These are phyloP conservation scores for Colletotrichum eleusines DNA, from an alignment of 2,329 filamentous ascomycete genomes.

Conservation along the genomic window DNA sequence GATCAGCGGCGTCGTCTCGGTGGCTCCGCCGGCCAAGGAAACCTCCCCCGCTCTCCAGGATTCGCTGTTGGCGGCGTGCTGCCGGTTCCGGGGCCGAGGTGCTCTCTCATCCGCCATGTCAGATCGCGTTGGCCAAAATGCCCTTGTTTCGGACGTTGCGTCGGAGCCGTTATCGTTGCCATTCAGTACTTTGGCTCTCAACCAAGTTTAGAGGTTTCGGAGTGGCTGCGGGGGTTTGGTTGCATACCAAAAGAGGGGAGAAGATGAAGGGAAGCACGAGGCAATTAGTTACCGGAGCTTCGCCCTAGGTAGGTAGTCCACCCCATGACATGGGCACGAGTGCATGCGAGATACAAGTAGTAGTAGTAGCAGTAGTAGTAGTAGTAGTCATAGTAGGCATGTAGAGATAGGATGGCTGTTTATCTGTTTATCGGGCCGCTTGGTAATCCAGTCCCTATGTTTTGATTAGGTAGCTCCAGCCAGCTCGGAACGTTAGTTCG, in stretches of 20 bases:
- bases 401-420: conserved; percentile 5
- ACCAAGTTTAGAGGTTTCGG: background rate
- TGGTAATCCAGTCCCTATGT: conserved; percentile 31
- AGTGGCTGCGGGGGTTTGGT: background rate
- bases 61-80: conserved; percentile 3
- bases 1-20: conserved; percentile 41
- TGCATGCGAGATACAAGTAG: conserved; percentile 17
- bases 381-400: no score
- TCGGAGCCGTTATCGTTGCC: conserved; percentile 12
- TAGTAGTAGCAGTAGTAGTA: no score
- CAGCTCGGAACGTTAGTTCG: conserved; percentile 14
- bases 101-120: conserved; percentile 22
- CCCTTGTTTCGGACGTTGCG: conserved; percentile 19
- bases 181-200: background rate
- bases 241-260: background rate
- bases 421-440: conserved; percentile 23
- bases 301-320: conserved; percentile 24
- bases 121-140: conserved; percentile 21
- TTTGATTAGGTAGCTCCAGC: background rate
- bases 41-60: background rate
- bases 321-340: conserved; percentile 26
- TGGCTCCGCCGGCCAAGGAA: conserved; percentile 26
- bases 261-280: background rate
- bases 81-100: conserved; percentile 8
- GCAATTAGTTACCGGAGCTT: background rate